Evolutionary conservation across 495 filamentous ascomycete species (phyloP).

Genomic region (Mytilinidion resinicola): DNA sequence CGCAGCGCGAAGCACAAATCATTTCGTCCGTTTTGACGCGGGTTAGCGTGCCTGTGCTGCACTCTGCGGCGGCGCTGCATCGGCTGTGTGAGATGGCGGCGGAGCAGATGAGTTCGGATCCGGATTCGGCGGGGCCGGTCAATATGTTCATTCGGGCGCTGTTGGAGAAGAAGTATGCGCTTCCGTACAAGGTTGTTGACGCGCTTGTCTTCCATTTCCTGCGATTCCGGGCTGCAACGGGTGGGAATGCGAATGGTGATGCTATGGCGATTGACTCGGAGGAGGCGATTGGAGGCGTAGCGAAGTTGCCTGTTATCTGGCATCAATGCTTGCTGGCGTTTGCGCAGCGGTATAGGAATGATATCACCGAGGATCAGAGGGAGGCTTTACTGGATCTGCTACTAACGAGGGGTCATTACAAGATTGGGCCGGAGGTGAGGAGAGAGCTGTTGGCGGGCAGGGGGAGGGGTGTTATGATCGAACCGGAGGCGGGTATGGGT

Average conservation of each 20-base stretch:
- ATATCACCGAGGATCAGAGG: slow-evolving; percentile 87
- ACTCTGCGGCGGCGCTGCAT: slow-evolving; percentile 87
- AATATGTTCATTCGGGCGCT: slow-evolving; percentile 90
- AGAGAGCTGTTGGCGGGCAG: slow-evolving; percentile 85
- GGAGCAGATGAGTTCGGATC: slow-evolving; percentile 64
- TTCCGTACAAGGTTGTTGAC: slow-evolving; percentile 92
- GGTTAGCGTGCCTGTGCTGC: slow-evolving; percentile 77
- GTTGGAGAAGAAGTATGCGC: slow-evolving; percentile 92
- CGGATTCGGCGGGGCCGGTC: slow-evolving; percentile 75
- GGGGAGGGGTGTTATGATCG: slow-evolving; percentile 70
- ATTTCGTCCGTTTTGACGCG: slow-evolving; percentile 74
- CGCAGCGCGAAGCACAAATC: slow-evolving; percentile 85
- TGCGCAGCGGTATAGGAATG: slow-evolving; percentile 87
- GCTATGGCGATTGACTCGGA: slow-evolving; percentile 42
- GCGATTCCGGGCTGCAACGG: slow-evolving; percentile 63
- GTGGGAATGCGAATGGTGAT: slow-evolving; percentile 36
- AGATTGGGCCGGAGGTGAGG: slow-evolving; percentile 84
- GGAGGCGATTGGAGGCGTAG: slow-evolving; percentile 40
- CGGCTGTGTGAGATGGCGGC: slow-evolving; percentile 89
- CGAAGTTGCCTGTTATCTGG: slow-evolving; percentile 78
- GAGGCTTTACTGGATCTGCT: slow-evolving; percentile 87
- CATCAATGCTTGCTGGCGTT: slow-evolving; percentile 85
- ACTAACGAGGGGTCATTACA: slow-evolving; percentile 76
- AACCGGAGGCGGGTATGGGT: slow-evolving; percentile 46
- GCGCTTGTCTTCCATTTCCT: slow-evolving; percentile 94